Evolutionary conservation across 257 asterid genomes (phyloP), one percentile per base, ranked within the genome.

Genomic region (Sherardia arvensis): DNA sequence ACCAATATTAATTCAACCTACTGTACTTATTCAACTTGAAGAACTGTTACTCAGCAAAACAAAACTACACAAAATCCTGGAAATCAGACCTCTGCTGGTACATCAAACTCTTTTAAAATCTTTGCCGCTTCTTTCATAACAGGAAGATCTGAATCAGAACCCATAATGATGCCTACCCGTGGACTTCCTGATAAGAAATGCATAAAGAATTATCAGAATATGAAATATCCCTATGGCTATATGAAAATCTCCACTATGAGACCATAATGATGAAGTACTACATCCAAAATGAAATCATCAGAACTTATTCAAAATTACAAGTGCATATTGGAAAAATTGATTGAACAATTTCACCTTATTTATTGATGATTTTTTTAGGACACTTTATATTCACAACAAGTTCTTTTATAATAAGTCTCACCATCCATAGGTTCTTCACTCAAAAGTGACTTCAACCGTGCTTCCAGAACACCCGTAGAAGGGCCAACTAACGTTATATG

Each of bases 61-160:
- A 30, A 1, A 40, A 12, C 23, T 27, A 45, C 8, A 10, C 22
- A 66, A 29, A 59, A 40, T 71, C 40, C 45, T 7, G 29, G 30
- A 66, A 21, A 62, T 55, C 70, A 53, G 66, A 92, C 98, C 96
- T 92, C 99, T 15, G 84, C 69, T 55, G 93, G 94, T 62, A 92
- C 94, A 65, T 85, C 78, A 72, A 92, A 92, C 75, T 89, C 97
- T 65, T 78, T 66, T 56, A 92, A 76, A 59, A 92, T 75, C 76
- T 87, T 85, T 17, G 94, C 97, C 64, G 99, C 99, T 5, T 92
- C 96, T 82, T 85, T 89, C 99, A 89, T 89, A 53, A 92, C 99
- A 65, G 99, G 97, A 74, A 89, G 96, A 84, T 92, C 99, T 3
- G 99, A 92, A 78, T 92, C 99, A 34, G 99, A 91, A 32, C 99